A percentile compares a stretch with the other conserved stretches of the same genome.
Conservation (phyloP, 345 rosid genomes). For the Chamaenerion angustifolium region DNA sequence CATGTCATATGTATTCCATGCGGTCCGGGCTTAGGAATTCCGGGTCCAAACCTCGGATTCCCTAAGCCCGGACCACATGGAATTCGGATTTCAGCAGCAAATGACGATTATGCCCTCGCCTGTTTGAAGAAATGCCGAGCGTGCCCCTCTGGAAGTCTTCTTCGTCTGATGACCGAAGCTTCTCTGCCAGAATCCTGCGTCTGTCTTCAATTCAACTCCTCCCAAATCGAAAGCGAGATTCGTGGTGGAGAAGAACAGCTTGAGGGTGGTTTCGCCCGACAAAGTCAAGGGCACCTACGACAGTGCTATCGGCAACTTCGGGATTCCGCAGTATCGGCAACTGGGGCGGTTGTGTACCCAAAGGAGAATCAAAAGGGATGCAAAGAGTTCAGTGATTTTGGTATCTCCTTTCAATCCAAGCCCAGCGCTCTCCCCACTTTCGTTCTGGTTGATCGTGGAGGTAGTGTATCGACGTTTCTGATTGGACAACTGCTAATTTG, state of each 20-base stretch:
- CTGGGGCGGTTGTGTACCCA: constrained; percentile 62
- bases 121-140: too few species aligned
- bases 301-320: constrained; percentile 94
- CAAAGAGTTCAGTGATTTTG: constrained; percentile 43
- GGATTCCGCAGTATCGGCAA: constrained; percentile 98
- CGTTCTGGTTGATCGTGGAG: constrained; percentile 91
- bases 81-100: too few species aligned
- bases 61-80: too few species aligned
- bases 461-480: constrained; percentile 14
- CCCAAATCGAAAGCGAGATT: constrained; percentile 39
- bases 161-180: too few species aligned
- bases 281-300: constrained; percentile 75
- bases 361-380: constrained; percentile 70
- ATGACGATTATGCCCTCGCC: too few species aligned
- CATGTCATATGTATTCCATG: too few species aligned
- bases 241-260: constrained; percentile 94
- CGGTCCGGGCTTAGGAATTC: too few species aligned
- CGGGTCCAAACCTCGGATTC: too few species aligned
- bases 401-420: constrained; percentile 47
- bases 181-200: too few species aligned
- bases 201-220: too few species aligned
- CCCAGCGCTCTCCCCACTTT: constrained; percentile 83
- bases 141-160: too few species aligned
- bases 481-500: not conserved
- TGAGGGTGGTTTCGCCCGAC: constrained; percentile 80